Base-by-base conservation (phyloP, 257 asterid genomes). In the Orobanche coerulescens region DNA sequence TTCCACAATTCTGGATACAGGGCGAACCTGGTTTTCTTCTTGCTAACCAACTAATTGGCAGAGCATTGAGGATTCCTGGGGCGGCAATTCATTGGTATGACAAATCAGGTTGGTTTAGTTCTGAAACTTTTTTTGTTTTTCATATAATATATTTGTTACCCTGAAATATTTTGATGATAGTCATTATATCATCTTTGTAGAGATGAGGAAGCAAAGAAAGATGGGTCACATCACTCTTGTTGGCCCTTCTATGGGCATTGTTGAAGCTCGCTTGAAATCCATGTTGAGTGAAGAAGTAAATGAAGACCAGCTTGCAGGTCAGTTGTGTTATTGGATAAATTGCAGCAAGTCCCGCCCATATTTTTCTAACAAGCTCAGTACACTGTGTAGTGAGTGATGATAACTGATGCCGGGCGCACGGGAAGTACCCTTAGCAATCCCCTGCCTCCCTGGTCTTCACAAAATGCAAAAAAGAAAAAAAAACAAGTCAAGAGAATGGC, bases 1-100 rank as follows among this genome's bases (percentile, higher is more conserved):
- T 49, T 23, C 62, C 52, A 39, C 30, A 10, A 50, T 68, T 67
- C 11, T 73, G 49, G 52, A 59, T 43, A 42, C 72, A 93, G 97
- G 97, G 97, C 15, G 97, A 86, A 71, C 66, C 76, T 34, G 99
- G 99, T 49, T 84, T 93, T 53, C 73, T 62, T 51, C 64, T 86
- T 66, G 84, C 97, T 55, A 77, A 79, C 71, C 93, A 78, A 75
- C 78, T 93, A 46, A 86, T 86, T 36, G 81, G 73, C 62, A 84
- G 81, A 71, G 95, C 96, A 24, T 67, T 93, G 78, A 77, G 78
- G 64, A 77, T 79, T 44, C 81, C 95, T 0, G 97, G 97, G 53
- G 96, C 96, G 70, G 73, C 97, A 23, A 47, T 93, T 73, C 99
- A 93, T 78, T 93, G 99, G 99, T 93, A 93, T 61, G 92, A 89